Percentiles rank a stretch among this genome's conserved stretches.
Evolutionary conservation across 345 rosid species (phyloP).

Genomic region (Excoecaria cochinchinensis): DNA sequence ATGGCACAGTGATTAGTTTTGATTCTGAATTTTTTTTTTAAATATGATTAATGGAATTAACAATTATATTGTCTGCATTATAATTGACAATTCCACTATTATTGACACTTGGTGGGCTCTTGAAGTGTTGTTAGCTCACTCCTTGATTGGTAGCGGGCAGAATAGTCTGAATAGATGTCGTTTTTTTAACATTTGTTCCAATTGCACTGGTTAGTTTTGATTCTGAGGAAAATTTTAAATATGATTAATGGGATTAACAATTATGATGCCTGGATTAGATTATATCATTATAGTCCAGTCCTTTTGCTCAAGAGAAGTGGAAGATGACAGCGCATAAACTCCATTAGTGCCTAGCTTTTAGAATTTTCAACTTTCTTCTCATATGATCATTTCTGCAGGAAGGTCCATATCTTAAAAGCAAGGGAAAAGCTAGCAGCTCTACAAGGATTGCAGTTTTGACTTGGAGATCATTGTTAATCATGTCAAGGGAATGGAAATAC

Average conservation of each 20-base stretch:
- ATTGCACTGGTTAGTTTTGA: neutral
- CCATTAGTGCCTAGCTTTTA: neutral
- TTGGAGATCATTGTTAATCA: slow-evolving; percentile 91
- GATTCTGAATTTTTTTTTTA: neutral
- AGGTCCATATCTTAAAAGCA: slow-evolving; percentile 89
- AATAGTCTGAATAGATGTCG: no score
- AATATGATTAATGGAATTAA: neutral
- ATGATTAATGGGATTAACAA: neutral
- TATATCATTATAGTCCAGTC: neutral
- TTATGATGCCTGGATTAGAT: neutral
- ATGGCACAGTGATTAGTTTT: neutral
- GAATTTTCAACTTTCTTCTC: slow-evolving; percentile 7
- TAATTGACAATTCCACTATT: no score
- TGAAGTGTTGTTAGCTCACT: no score
- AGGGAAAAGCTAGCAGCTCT: slow-evolving; percentile 74
- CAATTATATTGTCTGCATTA: neutral
- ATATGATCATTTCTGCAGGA: slow-evolving; percentile 48
- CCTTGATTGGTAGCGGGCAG: no score
- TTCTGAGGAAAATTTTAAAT: neutral
- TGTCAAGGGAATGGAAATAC: slow-evolving; percentile 99
- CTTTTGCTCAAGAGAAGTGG: neutral
- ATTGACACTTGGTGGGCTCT: no score
- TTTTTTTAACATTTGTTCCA: neutral
- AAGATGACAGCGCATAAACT: neutral
- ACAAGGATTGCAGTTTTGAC: slow-evolving; percentile 88